A percentile compares a stretch with the other conserved stretches of the same genome.
Conservation (phyloP, 176 grass and related monocot genomes). For the Hordeum vulgare region DNA sequence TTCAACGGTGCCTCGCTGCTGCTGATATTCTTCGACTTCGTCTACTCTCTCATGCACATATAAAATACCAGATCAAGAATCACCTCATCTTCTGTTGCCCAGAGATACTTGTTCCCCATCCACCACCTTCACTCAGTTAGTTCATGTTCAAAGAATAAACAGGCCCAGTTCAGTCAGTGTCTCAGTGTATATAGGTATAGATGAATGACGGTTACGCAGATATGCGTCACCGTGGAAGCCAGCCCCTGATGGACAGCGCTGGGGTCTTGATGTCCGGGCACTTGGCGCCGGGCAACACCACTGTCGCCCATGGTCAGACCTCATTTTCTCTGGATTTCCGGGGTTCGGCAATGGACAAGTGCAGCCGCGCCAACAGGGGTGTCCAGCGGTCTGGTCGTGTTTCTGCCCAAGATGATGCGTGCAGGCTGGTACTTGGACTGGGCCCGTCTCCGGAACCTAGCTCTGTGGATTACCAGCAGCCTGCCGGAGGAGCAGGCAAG, state of each 20-base stretch:
- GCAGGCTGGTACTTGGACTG: slow-evolving; percentile 56
- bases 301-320: slow-evolving; percentile 4
- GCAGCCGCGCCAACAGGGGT: background rate
- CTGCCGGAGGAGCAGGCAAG: background rate
- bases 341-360: slow-evolving; percentile 9
- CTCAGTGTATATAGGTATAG: background rate
- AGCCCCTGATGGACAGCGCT: slow-evolving; percentile 19
- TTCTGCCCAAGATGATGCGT: slow-evolving; percentile 42
- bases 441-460: slow-evolving; percentile 25
- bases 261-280: slow-evolving; percentile 3
- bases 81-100: background rate
- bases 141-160: background rate
- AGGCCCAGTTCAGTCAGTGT: background rate
- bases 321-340: slow-evolving; percentile 26
- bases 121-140: background rate
- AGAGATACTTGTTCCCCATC: background rate
- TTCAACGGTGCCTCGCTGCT: slow-evolving; percentile 24
- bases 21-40: slow-evolving; percentile 60
- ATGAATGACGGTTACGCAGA: slow-evolving; percentile 24
- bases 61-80: slow-evolving; percentile 11
- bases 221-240: slow-evolving; percentile 8
- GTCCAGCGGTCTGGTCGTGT: background rate
- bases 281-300: slow-evolving; percentile 4
- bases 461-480: background rate
- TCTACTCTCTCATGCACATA: slow-evolving; percentile 31